Percentiles rank a stretch among this genome's conserved stretches.
Evolutionary conservation across 1,139 yeast genomes (phyloP).

Genomic region (Zygosaccharomyces pseudobailii): DNA sequence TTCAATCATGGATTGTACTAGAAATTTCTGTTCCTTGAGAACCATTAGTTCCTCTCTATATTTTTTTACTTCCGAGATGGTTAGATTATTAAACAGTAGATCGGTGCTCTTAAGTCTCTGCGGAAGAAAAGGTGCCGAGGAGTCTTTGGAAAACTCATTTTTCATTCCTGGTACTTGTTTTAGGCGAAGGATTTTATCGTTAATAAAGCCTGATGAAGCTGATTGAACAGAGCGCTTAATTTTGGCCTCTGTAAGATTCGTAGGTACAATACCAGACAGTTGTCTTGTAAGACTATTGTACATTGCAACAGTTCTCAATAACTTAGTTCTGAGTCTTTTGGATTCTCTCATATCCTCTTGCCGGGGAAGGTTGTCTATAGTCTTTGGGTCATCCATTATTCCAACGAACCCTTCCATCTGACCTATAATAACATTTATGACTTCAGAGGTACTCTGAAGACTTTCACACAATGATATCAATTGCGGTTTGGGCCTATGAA

Average conservation of each 20-base stretch:
- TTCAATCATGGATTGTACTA: constrained; percentile 60
- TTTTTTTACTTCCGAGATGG: constrained; percentile 46
- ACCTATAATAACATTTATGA: constrained; percentile 40
- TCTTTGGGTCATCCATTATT: constrained; percentile 28
- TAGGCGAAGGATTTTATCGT: constrained; percentile 51
- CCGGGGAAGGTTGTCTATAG: constrained; percentile 28
- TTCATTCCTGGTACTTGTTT: constrained; percentile 42
- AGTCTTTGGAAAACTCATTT: constrained; percentile 12
- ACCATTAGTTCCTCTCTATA: constrained; percentile 78
- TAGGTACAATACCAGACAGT: constrained; percentile 32
- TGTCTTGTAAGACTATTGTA: constrained; percentile 44
- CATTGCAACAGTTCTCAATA: constrained; percentile 42
- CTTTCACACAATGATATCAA: constrained; percentile 33
- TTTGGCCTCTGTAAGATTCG: constrained; percentile 37
- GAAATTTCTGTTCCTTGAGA: constrained; percentile 72
- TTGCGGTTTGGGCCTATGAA: constrained; percentile 22
- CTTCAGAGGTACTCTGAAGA: constrained; percentile 35
- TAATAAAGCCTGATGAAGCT: constrained; percentile 47
- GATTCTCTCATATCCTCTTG: constrained; percentile 36
- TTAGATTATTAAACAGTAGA: constrained; percentile 20
- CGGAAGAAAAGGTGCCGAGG: constrained; percentile 15
- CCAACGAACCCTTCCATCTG: constrained; percentile 38
- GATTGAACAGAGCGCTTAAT: constrained; percentile 45
- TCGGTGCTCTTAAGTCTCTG: constrained; percentile 17
- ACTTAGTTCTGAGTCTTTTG: constrained; percentile 38